A percentile compares a stretch with the other conserved stretches of the same genome.
Conservation (phyloP, 352 stramenopile genomes). For the Phytophthora megakarya region DNA sequence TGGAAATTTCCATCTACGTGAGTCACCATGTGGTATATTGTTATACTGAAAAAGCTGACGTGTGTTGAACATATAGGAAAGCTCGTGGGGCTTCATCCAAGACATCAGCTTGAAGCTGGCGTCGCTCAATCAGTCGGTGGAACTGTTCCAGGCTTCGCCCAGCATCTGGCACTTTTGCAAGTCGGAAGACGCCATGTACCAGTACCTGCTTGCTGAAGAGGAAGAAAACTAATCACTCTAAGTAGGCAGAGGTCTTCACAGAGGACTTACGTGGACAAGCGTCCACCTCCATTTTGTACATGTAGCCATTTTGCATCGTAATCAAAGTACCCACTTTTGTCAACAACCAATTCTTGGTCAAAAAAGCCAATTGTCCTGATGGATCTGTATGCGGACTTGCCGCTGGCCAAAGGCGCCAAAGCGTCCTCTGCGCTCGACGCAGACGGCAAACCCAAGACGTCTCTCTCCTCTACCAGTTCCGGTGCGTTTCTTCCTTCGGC, state of each 20-base stretch:
- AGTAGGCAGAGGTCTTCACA: conserved; percentile 1
- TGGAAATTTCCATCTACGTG: conserved; percentile 77
- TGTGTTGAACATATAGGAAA: conserved; percentile 56
- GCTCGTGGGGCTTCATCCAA: conserved; percentile 80
- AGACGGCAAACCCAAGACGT: conserved; percentile 54
- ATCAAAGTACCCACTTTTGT: conserved; percentile 21
- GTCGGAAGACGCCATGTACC: conserved; percentile 73
- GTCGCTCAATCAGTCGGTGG: conserved; percentile 66
- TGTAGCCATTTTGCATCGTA: conserved; percentile 30
- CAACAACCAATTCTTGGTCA: background rate
- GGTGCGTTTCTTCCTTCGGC: conserved; percentile 11
- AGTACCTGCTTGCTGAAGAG: conserved; percentile 77
- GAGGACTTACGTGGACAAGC: conserved; percentile 14
- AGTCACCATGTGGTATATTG: conserved; percentile 10
- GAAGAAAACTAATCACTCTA: conserved; percentile 50
- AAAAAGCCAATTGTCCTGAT: conserved; percentile 32
- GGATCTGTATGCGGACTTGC: conserved; percentile 83
- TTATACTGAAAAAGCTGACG: background rate
- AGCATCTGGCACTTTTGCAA: conserved; percentile 89
- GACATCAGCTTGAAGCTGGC: conserved; percentile 74
- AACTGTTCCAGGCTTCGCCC: conserved; percentile 68
- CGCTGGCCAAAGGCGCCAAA: conserved; percentile 65
- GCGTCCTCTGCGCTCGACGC: conserved; percentile 51
- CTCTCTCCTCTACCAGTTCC: conserved; percentile 36
- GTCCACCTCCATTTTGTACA: conserved; percentile 32